phyloP scores from a whole-genome alignment of 2,329 filamentous ascomycete species.

The Fusarium nurragi region DNA sequence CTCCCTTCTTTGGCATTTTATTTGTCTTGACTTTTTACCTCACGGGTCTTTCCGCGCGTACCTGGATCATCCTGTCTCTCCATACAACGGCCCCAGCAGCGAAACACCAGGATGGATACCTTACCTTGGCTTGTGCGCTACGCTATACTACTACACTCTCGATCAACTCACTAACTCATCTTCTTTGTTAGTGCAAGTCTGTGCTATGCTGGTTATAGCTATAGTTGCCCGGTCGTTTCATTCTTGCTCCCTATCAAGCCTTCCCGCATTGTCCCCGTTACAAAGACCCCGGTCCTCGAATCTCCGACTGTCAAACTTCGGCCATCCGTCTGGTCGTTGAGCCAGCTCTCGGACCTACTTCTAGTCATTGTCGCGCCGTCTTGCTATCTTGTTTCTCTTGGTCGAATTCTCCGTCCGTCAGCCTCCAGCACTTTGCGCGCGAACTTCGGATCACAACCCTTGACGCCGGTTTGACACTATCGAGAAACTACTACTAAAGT shows the following conservation, averaged over 20 bases:
- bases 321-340: constrained; percentile 4
- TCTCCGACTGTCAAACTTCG: constrained; percentile 21
- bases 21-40: constrained; percentile 5
- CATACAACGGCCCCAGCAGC: constrained; percentile 32
- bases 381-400: constrained; percentile 6
- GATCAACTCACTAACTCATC: constrained; percentile 7
- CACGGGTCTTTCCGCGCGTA: constrained; percentile 31
- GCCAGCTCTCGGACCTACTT: constrained; percentile 28
- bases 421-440: constrained; percentile 17
- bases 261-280: constrained; percentile 33
- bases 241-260: constrained; percentile 8
- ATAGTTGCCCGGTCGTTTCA: constrained; percentile 18
- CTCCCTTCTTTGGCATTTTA: constrained; percentile 3
- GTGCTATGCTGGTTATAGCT: constrained; percentile 28
- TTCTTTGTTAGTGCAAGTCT: constrained; percentile 37
- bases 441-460: constrained; percentile 26
- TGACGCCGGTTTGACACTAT: constrained; percentile 39
- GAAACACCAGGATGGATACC: constrained; percentile 45
- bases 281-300: constrained; percentile 26
- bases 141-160: constrained; percentile 16
- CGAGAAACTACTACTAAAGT: constrained; percentile 37
- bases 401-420: constrained; percentile 8
- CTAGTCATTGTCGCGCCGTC: constrained; percentile 21
- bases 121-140: constrained; percentile 27
- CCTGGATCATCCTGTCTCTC: constrained; percentile 41